Base-by-base conservation (phyloP, 1,139 yeast species). In the Yamadazyma diospyri region DNA sequence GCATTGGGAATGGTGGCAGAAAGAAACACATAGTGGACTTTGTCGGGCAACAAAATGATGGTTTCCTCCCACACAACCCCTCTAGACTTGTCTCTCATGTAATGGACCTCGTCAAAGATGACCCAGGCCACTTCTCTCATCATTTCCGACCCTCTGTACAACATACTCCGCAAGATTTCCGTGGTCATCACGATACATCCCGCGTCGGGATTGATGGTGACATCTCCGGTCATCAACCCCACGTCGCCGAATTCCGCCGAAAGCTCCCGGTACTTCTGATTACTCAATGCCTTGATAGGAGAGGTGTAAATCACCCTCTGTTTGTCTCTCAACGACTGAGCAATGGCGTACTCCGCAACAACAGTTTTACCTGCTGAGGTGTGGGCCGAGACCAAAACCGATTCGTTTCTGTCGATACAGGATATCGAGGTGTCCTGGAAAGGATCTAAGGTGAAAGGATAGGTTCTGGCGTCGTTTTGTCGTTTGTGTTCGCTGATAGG, bases 11-110 rank as follows among this genome's bases (percentile, higher is more conserved):
- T 94, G 3, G 99, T 92, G 32, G 99, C 99, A 10, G 97, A 88
- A 44, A 88, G 67, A 47, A 88, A 81, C 12, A 83, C 92, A 50
- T 82, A 81, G 48, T 80, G 85, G 27, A 94, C 96, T 62, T 92
- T 94, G 50, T 89, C 96, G 3, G 99, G 99, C 35, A 92, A 70
- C 63, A 92, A 72, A 42, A 92, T 92, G 45, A 92, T 92, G 14
- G 96, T 94, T 62, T 92, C 99, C 65, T 92, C 99, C 99, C 99
- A 92, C 23, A 92, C 98, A 29, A 92, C 99, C 55, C 99, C 99
- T 63, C 99, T 78, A 43, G 88, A 92, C 48, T 86, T 81, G 57
- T 88, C 97, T 66, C 95, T 81, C 80, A 89, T 89, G 59, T 89
- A 89, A 64, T 89, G 97, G 28, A 89, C 96, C 55, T 89, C 97